phyloP scores from a whole-genome alignment of 352 stramenopile genomes.

The Phytophthora pluvialis region DNA sequence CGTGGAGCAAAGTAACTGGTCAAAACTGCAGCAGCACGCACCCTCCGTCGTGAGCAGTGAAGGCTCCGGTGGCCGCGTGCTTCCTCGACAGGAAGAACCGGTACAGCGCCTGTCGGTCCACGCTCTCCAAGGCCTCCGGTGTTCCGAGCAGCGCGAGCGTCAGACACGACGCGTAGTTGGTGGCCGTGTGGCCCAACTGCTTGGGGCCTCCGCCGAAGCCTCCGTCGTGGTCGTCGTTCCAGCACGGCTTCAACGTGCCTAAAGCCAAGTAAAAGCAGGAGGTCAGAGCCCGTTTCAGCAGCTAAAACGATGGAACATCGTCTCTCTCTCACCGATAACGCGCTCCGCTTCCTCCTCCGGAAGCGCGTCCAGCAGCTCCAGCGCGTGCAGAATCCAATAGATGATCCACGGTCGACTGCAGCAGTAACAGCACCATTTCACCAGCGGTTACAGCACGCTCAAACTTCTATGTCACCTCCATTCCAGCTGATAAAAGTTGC shows the following conservation, averaged over 20 bases:
- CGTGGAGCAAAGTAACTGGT: background rate
- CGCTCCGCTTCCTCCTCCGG: slow-evolving; percentile 43
- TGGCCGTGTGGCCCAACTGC: slow-evolving; percentile 87
- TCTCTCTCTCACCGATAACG: slow-evolving; percentile 45
- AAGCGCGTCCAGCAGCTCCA: slow-evolving; percentile 93
- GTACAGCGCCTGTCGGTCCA: slow-evolving; percentile 87
- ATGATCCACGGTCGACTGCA: slow-evolving; percentile 96
- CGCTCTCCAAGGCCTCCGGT: slow-evolving; percentile 70
- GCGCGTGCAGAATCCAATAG: slow-evolving; percentile 97
- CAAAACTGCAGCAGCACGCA: slow-evolving; percentile 32
- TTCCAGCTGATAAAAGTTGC: background rate
- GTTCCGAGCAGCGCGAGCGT: slow-evolving; percentile 93
- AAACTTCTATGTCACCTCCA: too few species aligned
- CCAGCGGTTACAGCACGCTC: slow-evolving; percentile 1
- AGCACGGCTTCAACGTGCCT: slow-evolving; percentile 69
- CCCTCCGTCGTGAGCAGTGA: slow-evolving; percentile 97
- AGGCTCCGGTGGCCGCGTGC: slow-evolving; percentile 81
- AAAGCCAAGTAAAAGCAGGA: slow-evolving; percentile 4
- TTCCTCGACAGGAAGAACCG: slow-evolving; percentile 92
- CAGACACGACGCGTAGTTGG: slow-evolving; percentile 96
- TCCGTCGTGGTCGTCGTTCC: slow-evolving; percentile 60
- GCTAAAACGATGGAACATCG: background rate
- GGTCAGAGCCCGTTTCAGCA: background rate
- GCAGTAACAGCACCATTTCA: slow-evolving; percentile 12
- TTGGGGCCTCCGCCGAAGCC: slow-evolving; percentile 96